phyloP scores from a whole-genome alignment of 441 rosid species.

The Aquilaria agallochum region DNA sequence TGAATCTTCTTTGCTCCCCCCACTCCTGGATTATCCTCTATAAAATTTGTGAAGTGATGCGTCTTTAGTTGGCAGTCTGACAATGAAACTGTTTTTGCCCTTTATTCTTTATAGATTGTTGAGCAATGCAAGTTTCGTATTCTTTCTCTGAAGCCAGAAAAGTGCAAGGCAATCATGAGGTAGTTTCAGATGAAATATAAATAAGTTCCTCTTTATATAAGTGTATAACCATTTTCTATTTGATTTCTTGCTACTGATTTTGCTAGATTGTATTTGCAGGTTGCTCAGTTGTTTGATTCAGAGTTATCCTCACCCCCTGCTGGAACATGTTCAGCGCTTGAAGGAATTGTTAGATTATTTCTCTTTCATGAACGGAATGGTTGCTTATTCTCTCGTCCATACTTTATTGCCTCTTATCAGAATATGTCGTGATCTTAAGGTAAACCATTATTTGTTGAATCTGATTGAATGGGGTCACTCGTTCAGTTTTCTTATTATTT shows the following conservation, averaged over 20 bases:
- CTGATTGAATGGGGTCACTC: neutral
- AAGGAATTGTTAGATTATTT: constrained; percentile 84
- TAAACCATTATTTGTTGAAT: constrained; percentile 18
- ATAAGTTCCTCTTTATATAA: neutral
- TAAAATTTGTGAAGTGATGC: neutral
- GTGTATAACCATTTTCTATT: neutral
- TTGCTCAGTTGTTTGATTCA: constrained; percentile 49
- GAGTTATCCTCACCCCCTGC: constrained; percentile 52
- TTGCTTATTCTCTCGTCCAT: constrained; percentile 57
- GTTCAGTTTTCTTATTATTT: neutral
- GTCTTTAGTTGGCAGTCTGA: neutral
- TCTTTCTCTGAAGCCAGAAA: constrained; percentile 67
- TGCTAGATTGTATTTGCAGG: constrained; percentile 34
- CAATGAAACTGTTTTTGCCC: neutral
- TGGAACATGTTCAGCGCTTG: constrained; percentile 60
- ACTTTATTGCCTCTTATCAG: constrained; percentile 64
- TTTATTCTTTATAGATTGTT: constrained; percentile 46
- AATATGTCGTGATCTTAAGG: constrained; percentile 64
- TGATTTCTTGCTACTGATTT: constrained; percentile 8
- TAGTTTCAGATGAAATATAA: constrained; percentile 15
- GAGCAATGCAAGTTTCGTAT: constrained; percentile 76
- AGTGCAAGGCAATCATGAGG: constrained; percentile 58
- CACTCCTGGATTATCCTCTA: too few species aligned
- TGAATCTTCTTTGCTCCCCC: neutral
- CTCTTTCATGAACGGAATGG: constrained; percentile 59